Conservation (phyloP, 2,329 filamentous ascomycete genomes). For the Thielaviopsis musarum region DNA sequence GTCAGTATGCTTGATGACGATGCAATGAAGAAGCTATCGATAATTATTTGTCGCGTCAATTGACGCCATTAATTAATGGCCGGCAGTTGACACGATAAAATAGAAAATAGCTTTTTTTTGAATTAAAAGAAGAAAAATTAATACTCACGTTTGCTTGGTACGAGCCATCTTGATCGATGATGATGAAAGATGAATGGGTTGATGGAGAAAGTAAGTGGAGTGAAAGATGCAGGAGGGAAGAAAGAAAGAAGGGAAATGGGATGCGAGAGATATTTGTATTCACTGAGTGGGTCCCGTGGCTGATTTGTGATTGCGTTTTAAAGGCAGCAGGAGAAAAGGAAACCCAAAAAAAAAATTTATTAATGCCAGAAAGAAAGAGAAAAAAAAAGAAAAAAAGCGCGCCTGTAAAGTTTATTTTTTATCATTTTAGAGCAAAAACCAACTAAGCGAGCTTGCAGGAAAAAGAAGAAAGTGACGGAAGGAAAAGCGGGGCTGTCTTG, state of each 20-base stretch:
- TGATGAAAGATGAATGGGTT: conserved; percentile 19
- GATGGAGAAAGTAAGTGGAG: conserved; percentile 17
- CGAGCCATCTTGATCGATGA: conserved; percentile 38
- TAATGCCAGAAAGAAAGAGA: neutral
- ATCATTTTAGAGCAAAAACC: neutral
- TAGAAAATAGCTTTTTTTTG: neutral
- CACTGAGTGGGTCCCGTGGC: conserved; percentile 12
- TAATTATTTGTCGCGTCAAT: conserved; percentile 20
- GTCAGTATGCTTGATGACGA: neutral
- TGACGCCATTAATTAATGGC: conserved; percentile 21
- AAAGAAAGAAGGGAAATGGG: conserved; percentile 4
- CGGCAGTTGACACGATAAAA: conserved; percentile 25
- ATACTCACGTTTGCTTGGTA: conserved; percentile 40
- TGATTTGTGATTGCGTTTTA: conserved; percentile 14
- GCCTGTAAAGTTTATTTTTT: neutral
- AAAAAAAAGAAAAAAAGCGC: neutral
- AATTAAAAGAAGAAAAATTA: too few relatives aligned
- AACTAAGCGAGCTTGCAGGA: neutral
- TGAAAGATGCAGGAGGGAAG: conserved; percentile 26
- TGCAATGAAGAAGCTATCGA: neutral
- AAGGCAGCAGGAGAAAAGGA: neutral
- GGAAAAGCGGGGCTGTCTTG: neutral
- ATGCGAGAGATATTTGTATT: conserved; percentile 18
- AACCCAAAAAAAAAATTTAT: conserved; percentile 14
- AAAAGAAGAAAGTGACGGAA: neutral